phyloP scores from a whole-genome alignment of 2,329 filamentous ascomycete species.

The Calonectria pseudoturangicola region DNA sequence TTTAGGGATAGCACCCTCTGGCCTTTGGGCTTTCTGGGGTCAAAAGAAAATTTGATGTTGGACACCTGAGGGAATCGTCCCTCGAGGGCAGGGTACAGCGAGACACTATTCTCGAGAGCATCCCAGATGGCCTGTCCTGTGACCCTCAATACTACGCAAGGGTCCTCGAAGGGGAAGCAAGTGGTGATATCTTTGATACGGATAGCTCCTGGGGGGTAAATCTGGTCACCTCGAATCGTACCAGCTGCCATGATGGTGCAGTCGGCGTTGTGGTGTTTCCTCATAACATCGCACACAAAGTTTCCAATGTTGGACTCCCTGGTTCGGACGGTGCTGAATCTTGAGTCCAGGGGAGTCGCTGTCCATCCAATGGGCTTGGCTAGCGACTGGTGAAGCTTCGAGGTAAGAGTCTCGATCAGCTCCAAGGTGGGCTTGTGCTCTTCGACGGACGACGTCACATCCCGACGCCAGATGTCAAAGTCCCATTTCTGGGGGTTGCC shows the following conservation, averaged over 20 bases:
- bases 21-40: conserved; percentile 76
- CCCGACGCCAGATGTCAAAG: conserved; percentile 84
- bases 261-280: conserved; percentile 86
- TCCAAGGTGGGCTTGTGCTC: conserved; percentile 76
- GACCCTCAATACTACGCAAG: conserved; percentile 85
- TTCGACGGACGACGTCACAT: conserved; percentile 81
- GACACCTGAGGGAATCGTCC: conserved; percentile 91
- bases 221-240: conserved; percentile 90
- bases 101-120: conserved; percentile 90
- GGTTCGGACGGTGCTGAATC: conserved; percentile 87
- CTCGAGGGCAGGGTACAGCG: conserved; percentile 87
- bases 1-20: conserved; percentile 78
- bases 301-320: conserved; percentile 91
- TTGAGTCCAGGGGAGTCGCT: conserved; percentile 86
- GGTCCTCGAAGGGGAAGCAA: conserved; percentile 95
- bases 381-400: conserved; percentile 83
- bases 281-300: conserved; percentile 94
- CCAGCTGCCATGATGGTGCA: conserved; percentile 90
- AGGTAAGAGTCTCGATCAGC: conserved; percentile 81
- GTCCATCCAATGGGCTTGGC: conserved; percentile 91
- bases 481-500: conserved; percentile 77
- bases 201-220: conserved; percentile 88
- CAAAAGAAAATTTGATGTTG: conserved; percentile 85
- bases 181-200: conserved; percentile 88
- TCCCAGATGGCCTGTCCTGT: conserved; percentile 83